These are phyloP conservation scores for Boletales sp. DNA, from an alignment of 768 basidiomycete species.

Conservation along the genomic window DNA sequence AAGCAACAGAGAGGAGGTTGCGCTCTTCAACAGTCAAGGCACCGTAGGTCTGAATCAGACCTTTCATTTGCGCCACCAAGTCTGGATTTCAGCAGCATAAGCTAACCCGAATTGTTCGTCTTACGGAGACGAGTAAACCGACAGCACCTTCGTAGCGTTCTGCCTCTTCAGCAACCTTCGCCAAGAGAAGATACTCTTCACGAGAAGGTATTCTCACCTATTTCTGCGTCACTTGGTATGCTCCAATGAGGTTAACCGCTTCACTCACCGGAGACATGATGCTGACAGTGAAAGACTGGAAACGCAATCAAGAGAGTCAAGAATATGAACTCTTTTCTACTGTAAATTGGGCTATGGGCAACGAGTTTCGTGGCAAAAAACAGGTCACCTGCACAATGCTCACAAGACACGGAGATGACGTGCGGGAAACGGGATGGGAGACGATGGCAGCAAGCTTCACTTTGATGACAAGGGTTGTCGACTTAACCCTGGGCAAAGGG, in stretches of 20 bases:
- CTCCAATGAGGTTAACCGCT: not conserved
- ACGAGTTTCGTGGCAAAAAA: conserved; percentile 13
- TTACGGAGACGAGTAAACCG: not conserved
- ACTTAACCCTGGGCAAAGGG: conserved; percentile 31
- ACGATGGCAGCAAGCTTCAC: conserved; percentile 2
- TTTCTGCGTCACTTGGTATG: conserved; percentile 1
- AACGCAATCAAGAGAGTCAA: conserved; percentile 1
- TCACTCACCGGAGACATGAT: conserved; percentile 30
- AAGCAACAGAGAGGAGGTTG: conserved; percentile 83
- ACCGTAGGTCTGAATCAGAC: conserved; percentile 62
- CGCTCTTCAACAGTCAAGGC: conserved; percentile 81
- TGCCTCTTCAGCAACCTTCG: conserved; percentile 83
- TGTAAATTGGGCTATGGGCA: conserved; percentile 30
- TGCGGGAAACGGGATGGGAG: conserved; percentile 4
- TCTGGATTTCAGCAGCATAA: conserved; percentile 42
- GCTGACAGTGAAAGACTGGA: conserved; percentile 4
- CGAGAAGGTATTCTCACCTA: conserved; percentile 32
- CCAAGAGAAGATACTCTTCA: conserved; percentile 53
- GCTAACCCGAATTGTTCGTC: not conserved
- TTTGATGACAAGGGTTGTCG: conserved; percentile 2
- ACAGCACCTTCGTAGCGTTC: conserved; percentile 80
- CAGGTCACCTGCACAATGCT: conserved; percentile 9
- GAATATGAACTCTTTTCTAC: conserved; percentile 26
- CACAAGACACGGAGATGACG: conserved; percentile 13
- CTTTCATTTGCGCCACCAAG: conserved; percentile 76